Evolutionary conservation across 352 stramenopile species (phyloP), one percentile per base, ranked within the genome.

Genomic region (Phytopythium aichiense): DNA sequence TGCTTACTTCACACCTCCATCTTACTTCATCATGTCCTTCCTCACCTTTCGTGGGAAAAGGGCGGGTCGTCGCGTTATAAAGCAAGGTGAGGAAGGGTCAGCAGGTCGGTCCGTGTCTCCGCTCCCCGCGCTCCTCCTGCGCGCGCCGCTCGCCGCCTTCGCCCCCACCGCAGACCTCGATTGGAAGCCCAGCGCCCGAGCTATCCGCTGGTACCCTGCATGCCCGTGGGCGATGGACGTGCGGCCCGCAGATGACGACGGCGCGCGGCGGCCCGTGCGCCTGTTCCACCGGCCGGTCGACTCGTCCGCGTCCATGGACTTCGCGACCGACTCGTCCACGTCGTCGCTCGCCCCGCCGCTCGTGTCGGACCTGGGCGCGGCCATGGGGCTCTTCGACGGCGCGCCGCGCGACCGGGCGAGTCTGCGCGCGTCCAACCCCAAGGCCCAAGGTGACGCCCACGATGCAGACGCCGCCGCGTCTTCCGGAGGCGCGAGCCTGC

Each of bases 331-430:
- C 38, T 73, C 65, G n/a, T 69, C 60, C 45, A 16, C 55, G 11
- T 61, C 62, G 7, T 68, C 64, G 35, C 65, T 61, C 12, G 57
- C 72, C 11, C 65, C 68, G 58, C 62, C 71, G 37, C 46, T 62
- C 31, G 53, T 60, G 11, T 67, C 54, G 31, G 61, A 61, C n/a
- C 31, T 67, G 64, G 67, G 46, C 48, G 72, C 46, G 60, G 54
- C 22, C 23, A 31, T 53, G 35, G 60, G 35, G 60, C 50, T 65
- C 51, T 62, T 67, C 25, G 62, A 63, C 55, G 56, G 56, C 58
- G 58, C n/a, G n/a, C 56, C n/a, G 20, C 23, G n/a, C 7, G 49
- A 40, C 25, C 28, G 33, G n/a, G 4, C 30, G 28, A 57, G 52
- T 4, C 22, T 23, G 25, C 52, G 31, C 52, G 30, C 30, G 12